Evolutionary conservation across 2,329 filamentous ascomycete genomes (phyloP), one percentile per base, ranked within the genome.

Genomic region (Neocucurbitaria cava): DNA sequence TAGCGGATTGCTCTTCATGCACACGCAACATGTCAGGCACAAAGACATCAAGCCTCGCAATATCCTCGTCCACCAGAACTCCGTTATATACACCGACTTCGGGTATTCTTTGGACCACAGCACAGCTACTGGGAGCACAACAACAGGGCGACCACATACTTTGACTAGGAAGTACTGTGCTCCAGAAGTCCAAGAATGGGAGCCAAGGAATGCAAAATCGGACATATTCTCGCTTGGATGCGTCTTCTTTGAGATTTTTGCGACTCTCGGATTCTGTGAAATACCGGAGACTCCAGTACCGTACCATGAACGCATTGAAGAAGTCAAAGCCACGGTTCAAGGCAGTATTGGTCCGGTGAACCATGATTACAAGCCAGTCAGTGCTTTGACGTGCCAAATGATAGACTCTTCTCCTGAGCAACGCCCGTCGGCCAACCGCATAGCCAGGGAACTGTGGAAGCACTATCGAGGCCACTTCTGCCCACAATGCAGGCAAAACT

Each of bases 21-120:
- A 66, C 23, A 15, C 26, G 0, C 39, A 53, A 8, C 49, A 28
- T 0, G 58, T 66, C 15, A 44, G 61, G 10, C 59, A 66, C 43
- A 58, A 60, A 26, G 64, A 66, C 30, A 60, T 66, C 28, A 68
- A 68, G 20, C 59, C 64, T 1, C 48, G 46, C 5, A 67, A 65
- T 30, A 64, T 65, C 21, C 56, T 65, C 2, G 35, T 67, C 10
- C 52, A 66, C n/a, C 18, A 26, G 1, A 39, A 42, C 1, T 56
- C 49, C 9, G 23, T 64, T 5, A 26, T 68, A 13, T 62, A 59
- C n/a, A 62, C 65, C 1, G 65, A 68, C 38, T 68, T 68, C 35
- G 62, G 63, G 0, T 44, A 46, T 1, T 59, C 65, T 2, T 24
- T 54, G 5, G 59, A 67, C 38, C 52, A 47, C 18, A 47, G 43